Percentiles rank a stretch among this genome's conserved stretches.
Conservation (phyloP, 805 yeast genomes). For the Pichia nanzhaoensis region DNA sequence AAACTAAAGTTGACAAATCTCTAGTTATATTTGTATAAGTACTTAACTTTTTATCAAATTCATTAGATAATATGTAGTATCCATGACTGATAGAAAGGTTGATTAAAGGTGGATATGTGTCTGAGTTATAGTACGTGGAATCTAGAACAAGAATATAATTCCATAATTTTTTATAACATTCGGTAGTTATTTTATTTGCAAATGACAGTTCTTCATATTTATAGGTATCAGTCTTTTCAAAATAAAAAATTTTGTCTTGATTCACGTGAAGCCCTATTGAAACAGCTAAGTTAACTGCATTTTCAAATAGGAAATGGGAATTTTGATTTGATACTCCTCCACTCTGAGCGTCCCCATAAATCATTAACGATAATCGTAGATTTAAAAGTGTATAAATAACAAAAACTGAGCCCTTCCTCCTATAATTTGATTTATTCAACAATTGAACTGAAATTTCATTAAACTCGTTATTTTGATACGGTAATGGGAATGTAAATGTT, state of each 20-base stretch:
- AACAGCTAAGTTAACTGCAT: conserved; percentile 6
- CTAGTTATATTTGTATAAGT: not conserved
- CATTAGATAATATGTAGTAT: too few relatives aligned
- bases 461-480: conserved; percentile 3
- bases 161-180: conserved; percentile 14
- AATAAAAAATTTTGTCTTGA: conserved; percentile 6
- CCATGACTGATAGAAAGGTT: too few relatives aligned
- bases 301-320: conserved; percentile 12
- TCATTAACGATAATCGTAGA: conserved; percentile 8
- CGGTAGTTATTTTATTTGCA: conserved; percentile 8
- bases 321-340: conserved; percentile 10
- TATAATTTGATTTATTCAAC: conserved; percentile 12
- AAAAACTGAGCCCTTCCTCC: conserved; percentile 7
- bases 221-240: not conserved
- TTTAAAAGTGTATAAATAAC: conserved; percentile 8
- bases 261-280: conserved; percentile 12
- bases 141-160: conserved; percentile 14
- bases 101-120: conserved; percentile 12
- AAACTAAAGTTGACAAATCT: not conserved
- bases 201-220: not conserved
- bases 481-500: conserved; percentile 1
- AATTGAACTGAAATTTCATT: conserved; percentile 9
- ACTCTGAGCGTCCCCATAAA: conserved; percentile 13
- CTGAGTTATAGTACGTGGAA: conserved; percentile 9
- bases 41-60: not conserved